A percentile compares a stretch with the other conserved stretches of the same genome.
Conservation (phyloP, 257 asterid genomes). For the Solanum infundibuliforme region DNA sequence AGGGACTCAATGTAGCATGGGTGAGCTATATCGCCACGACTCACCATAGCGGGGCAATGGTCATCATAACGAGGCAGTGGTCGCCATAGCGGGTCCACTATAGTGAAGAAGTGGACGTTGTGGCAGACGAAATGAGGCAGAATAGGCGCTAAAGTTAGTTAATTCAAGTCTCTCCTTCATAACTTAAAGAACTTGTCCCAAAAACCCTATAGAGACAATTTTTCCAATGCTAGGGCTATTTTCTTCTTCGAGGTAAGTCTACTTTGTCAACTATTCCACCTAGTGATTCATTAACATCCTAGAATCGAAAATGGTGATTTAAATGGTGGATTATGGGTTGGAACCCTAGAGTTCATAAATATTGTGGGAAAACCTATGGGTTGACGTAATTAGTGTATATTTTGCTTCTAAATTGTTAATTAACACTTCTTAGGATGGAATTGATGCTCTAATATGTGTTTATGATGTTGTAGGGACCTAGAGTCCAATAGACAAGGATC, state of each 20-base stretch:
- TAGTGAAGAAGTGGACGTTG: background rate
- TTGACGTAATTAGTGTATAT: background rate
- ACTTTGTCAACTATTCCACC: background rate
- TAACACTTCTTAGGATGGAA: background rate
- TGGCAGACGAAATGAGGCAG: background rate
- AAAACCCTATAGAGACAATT: too few relatives aligned
- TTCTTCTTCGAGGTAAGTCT: background rate
- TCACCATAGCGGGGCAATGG: background rate
- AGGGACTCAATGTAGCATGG: background rate
- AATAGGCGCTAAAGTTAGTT: background rate
- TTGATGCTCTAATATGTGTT: background rate
- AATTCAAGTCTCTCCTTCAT: background rate
- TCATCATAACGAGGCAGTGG: background rate
- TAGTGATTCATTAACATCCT: background rate
- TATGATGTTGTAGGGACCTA: background rate
- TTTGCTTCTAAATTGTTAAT: too few relatives aligned
- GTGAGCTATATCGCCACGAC: background rate
- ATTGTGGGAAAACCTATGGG: background rate
- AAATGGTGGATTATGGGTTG: background rate
- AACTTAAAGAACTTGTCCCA: background rate
- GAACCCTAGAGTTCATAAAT: background rate
- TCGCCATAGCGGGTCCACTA: background rate
- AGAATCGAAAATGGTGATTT: background rate
- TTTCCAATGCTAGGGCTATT: background rate
- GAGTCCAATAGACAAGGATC: background rate